phyloP scores from a whole-genome alignment of 2,329 filamentous ascomycete species.

The Penicillium sp. region DNA sequence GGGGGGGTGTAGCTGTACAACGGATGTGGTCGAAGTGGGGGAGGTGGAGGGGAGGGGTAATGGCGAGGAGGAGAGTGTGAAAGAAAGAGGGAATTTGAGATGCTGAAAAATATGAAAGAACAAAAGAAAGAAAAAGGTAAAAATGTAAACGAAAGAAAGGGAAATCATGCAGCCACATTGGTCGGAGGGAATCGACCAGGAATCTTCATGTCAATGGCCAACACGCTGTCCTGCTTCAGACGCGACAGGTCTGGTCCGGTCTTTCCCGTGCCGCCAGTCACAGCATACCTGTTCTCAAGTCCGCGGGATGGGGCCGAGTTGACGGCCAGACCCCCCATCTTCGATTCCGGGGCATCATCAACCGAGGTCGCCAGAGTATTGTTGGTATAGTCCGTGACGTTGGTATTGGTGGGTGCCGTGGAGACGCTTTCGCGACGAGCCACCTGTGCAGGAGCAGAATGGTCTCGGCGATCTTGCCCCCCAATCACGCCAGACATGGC shows the following conservation, averaged over 20 bases:
- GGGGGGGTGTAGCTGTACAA: constrained; percentile 2
- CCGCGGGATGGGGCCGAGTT: constrained; percentile 13
- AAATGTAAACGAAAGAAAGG: too few species aligned
- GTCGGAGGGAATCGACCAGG: constrained; percentile 41
- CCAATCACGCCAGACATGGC: constrained; percentile 22
- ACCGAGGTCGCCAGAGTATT: constrained; percentile 39
- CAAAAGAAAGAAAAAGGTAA: constrained; percentile 11
- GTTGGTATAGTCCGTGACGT: constrained; percentile 37
- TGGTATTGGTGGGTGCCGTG: constrained; percentile 39
- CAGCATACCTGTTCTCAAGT: constrained; percentile 15
- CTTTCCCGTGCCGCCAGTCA: constrained; percentile 4
- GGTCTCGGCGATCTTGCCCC: constrained; percentile 24
- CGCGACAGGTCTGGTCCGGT: constrained; percentile 13
- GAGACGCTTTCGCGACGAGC: constrained; percentile 38
- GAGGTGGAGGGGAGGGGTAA: neutral
- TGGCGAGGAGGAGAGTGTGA: neutral
- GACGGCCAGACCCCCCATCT: constrained; percentile 9
- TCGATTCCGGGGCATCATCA: constrained; percentile 27
- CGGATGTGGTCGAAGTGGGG: neutral
- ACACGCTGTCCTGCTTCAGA: constrained; percentile 32
- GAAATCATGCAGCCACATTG: constrained; percentile 33
- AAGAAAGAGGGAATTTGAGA: neutral
- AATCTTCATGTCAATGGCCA: constrained; percentile 40
- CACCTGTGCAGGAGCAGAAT: constrained; percentile 22
- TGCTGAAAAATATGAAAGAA: constrained; percentile 11